Conservation (phyloP, 1,139 yeast species). For the Saccharomyces hybrid region DNA sequence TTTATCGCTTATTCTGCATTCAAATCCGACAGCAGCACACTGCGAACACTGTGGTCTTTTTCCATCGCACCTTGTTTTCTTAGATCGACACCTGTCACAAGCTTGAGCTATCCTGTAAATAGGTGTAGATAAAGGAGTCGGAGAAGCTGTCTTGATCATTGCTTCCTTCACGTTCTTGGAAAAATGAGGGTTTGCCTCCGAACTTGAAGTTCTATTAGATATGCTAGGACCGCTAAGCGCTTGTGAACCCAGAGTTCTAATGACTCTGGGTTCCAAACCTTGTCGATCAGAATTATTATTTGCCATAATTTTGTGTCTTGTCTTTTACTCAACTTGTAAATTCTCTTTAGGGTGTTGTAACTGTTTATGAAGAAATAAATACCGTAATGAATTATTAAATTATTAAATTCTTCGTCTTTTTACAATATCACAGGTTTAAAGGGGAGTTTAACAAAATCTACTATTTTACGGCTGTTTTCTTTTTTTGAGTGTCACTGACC, state of each 20-base stretch:
- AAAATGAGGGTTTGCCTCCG: background rate
- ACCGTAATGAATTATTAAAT: background rate
- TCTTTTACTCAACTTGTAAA: background rate
- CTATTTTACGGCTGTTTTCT: background rate
- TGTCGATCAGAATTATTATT: background rate
- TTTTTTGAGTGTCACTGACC: background rate
- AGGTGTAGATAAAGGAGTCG: slow-evolving; percentile 34
- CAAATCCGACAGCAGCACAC: slow-evolving; percentile 61
- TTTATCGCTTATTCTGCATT: slow-evolving; percentile 67
- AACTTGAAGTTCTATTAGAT: background rate
- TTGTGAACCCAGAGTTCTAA: slow-evolving; percentile 20
- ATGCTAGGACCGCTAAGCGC: slow-evolving; percentile 13
- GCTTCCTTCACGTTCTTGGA: background rate
- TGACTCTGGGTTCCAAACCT: slow-evolving; percentile 12
- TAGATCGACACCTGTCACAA: slow-evolving; percentile 79
- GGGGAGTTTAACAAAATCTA: background rate
- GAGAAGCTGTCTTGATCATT: slow-evolving; percentile 1
- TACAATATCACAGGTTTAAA: background rate
- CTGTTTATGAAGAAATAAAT: background rate
- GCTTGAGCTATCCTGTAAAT: slow-evolving; percentile 55
- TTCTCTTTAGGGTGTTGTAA: background rate
- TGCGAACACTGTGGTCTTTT: slow-evolving; percentile 47
- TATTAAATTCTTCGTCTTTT: background rate
- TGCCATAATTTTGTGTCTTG: background rate
- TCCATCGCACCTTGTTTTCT: slow-evolving; percentile 43